Percentiles rank a stretch among this genome's conserved stretches.
phyloP scores from a whole-genome alignment of 2,329 filamentous ascomycete species.

The Purpureocillium takamizusanense region DNA sequence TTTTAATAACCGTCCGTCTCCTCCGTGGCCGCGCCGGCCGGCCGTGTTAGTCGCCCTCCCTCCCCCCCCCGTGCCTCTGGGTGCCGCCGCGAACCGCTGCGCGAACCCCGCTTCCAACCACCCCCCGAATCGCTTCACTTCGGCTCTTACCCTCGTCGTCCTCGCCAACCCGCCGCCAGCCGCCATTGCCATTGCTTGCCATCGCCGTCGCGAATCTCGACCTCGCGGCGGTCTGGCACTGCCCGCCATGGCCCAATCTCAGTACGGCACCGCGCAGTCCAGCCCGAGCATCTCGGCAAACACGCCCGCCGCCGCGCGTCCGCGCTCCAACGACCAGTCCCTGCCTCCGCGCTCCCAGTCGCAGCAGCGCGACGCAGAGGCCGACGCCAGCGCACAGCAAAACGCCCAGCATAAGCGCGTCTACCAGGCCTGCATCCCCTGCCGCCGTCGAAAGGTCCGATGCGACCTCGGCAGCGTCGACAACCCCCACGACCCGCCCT shows the following conservation, averaged over 20 bases:
- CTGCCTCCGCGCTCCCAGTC: slow-evolving; percentile 9
- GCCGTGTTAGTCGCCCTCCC: no score
- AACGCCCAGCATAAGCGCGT: slow-evolving; percentile 47
- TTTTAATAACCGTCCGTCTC: no score
- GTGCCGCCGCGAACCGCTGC: slow-evolving; percentile 1
- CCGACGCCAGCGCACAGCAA: slow-evolving; percentile 4
- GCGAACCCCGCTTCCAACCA: slow-evolving; percentile 3
- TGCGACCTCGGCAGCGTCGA: slow-evolving; percentile 70
- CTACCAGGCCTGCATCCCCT: slow-evolving; percentile 56
- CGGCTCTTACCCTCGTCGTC: slow-evolving; percentile 7
- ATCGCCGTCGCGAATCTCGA: slow-evolving; percentile 2
- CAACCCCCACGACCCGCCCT: slow-evolving; percentile 88
- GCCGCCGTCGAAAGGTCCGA: slow-evolving; percentile 51
- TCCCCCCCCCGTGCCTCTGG: not conserved
- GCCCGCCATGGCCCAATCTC: slow-evolving; percentile 12
- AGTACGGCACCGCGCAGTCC: slow-evolving; percentile 8
- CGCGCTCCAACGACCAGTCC: slow-evolving; percentile 4
- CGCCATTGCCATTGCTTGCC: no score
- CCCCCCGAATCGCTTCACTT: slow-evolving; percentile 1
- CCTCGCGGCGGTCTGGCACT: slow-evolving; percentile 4
- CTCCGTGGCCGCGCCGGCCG: no score
- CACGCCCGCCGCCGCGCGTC: slow-evolving; percentile 3
- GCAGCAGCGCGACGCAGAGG: slow-evolving; percentile 8
- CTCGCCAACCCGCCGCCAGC: slow-evolving; percentile 26
- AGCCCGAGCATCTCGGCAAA: slow-evolving; percentile 11